Base-by-base conservation (phyloP, 192 early-diverging fungal species). In the Coemansia sp. region DNA sequence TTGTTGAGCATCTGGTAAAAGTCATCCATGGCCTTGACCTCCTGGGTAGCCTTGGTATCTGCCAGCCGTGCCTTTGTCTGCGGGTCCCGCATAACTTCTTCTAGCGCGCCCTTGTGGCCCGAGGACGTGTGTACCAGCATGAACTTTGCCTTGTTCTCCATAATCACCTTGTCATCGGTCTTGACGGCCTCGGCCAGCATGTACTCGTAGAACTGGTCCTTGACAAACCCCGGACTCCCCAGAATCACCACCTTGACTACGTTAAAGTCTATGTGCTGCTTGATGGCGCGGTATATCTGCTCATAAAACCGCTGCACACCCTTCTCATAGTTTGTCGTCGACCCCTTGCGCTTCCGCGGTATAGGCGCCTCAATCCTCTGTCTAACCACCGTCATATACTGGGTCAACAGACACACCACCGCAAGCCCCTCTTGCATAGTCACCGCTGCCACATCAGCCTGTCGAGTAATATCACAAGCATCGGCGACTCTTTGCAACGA, bases 231-330 rank as follows among this genome's bases (percentile, higher is more conserved):
- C 23, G 97, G 97, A 63, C 94, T 96, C 29, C 90, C 94, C 14
- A 99, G 60, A 42, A 99, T 92, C 10, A 97, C 78, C n/a, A 88
- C 94, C 58, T 97, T 99, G 60, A 97, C 83, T 38, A 99, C 78
- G 35, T 84, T 81, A 80, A 99, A 94, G 65, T 97, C 85, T 14
- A 99, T 67, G 63, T 93, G 89, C 33, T 86, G 81, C 52, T 91
- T 64, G 44, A 99, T 89, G 0, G 84, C 88, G 60, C 93, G 85
- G 60, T 86, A 88, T 2, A 95, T 79, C 55, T 96, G 93, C 15
- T 95, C 92, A 67, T 86, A 99, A 67, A 99, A 99, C 36, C 85
- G 77, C 58, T 61, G 58, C 28, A 91, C 40, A 15, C 87, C 89
- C 82, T 96, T 97, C 58, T 97, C 97, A 64, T 93, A 86, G 64